Evolutionary conservation across 306 rosid species (phyloP).

Genomic region (Medicago truncatula): MtrunA17r5.0-ANR NC_053046.1:32294001-32294500

Average conservation of each 20-base stretch:
- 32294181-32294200: conserved; percentile 51
- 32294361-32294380: conserved; percentile 49
- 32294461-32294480: conserved; percentile 30
- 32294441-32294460: conserved; percentile 38
- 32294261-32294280: conserved; percentile 37
- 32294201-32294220: conserved; percentile 47
- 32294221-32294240: conserved; percentile 59
- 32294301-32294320: conserved; percentile 56
- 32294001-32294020: background rate
- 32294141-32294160: conserved; percentile 59
- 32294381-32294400: conserved; percentile 36
- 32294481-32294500: background rate
- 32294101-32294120: conserved; percentile 56
- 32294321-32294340: conserved; percentile 54
- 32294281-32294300: conserved; percentile 49
- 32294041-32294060: conserved; percentile 50
- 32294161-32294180: conserved; percentile 57
- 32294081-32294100: conserved; percentile 73
- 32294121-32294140: conserved; percentile 10
- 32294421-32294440: conserved; percentile 59
- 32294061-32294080: conserved; percentile 61
- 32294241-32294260: conserved; percentile 40
- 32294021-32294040: background rate
- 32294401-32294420: conserved; percentile 51
- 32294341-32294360: conserved; percentile 38